phyloP scores from a whole-genome alignment of 495 filamentous ascomycete species.

The Talaromyces adpressus region DNA sequence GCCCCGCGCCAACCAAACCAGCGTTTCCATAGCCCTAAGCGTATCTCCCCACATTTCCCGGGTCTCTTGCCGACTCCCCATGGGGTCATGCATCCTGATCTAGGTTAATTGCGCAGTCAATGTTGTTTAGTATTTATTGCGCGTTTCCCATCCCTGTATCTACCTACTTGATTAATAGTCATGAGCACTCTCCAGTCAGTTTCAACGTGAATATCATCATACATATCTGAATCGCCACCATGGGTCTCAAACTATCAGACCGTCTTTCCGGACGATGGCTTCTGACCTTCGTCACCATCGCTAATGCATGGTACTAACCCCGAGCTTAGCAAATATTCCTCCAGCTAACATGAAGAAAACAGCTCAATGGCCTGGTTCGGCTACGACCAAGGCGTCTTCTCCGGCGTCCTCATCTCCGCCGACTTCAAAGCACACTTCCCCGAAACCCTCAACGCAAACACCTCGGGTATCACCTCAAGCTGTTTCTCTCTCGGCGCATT shows the following conservation, averaged over 20 bases:
- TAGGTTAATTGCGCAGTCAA: not conserved
- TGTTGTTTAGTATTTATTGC: not conserved
- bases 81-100: not conserved
- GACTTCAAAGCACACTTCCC: conserved; percentile 24
- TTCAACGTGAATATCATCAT: not conserved
- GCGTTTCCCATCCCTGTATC: not conserved
- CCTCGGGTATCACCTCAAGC: conserved; percentile 28
- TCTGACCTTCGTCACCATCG: conserved; percentile 9
- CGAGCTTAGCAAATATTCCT: no score
- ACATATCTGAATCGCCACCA: not conserved
- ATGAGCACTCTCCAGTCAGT: not conserved
- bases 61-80: not conserved
- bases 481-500: conserved; percentile 27
- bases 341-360: not conserved
- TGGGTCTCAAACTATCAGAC: conserved; percentile 1
- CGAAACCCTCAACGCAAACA: conserved; percentile 19
- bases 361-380: conserved; percentile 25
- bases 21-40: not conserved
- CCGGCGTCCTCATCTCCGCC: conserved; percentile 22
- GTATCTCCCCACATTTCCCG: not conserved
- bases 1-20: not conserved
- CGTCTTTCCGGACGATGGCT: conserved; percentile 10
- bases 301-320: conserved; percentile 7
- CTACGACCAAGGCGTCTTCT: conserved; percentile 27
- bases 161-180: not conserved